phyloP scores from a whole-genome alignment of 1,284 basidiomycete genomes.

The Apiotrichum sp. region DNA sequence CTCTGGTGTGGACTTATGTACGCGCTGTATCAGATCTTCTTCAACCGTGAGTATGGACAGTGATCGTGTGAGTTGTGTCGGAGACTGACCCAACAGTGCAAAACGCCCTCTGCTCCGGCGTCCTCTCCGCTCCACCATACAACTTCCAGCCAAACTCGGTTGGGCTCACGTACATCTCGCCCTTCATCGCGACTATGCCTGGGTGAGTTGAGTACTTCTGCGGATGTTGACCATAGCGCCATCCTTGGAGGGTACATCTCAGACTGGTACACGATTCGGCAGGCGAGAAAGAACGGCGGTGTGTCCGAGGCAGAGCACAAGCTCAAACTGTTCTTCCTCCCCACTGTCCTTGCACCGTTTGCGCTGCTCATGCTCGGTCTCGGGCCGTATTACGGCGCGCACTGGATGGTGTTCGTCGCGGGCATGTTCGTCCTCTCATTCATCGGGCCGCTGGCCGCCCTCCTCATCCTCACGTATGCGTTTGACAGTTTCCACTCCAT shows the following conservation, averaged over 20 bases:
- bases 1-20: slow-evolving; percentile 10
- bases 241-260: slow-evolving; percentile 12
- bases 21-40: slow-evolving; percentile 11
- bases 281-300: slow-evolving; percentile 16
- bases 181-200: neutral
- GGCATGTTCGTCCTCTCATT: slow-evolving; percentile 15
- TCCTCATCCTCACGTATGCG: slow-evolving; percentile 19
- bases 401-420: slow-evolving; percentile 26
- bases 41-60: slow-evolving; percentile 6
- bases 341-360: slow-evolving; percentile 14
- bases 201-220: too few species aligned
- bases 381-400: slow-evolving; percentile 21
- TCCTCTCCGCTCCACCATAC: neutral
- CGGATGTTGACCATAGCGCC: neutral
- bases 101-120: neutral
- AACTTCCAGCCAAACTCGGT: neutral
- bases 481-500: slow-evolving; percentile 25
- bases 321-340: slow-evolving; percentile 18
- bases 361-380: slow-evolving; percentile 26
- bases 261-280: slow-evolving; percentile 9
- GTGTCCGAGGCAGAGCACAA: slow-evolving; percentile 24
- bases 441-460: slow-evolving; percentile 17
- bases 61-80: too few species aligned
- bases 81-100: neutral
- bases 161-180: neutral